phyloP scores from a whole-genome alignment of 2,329 filamentous ascomycete species.

The Fonsecaea nubica region DNA sequence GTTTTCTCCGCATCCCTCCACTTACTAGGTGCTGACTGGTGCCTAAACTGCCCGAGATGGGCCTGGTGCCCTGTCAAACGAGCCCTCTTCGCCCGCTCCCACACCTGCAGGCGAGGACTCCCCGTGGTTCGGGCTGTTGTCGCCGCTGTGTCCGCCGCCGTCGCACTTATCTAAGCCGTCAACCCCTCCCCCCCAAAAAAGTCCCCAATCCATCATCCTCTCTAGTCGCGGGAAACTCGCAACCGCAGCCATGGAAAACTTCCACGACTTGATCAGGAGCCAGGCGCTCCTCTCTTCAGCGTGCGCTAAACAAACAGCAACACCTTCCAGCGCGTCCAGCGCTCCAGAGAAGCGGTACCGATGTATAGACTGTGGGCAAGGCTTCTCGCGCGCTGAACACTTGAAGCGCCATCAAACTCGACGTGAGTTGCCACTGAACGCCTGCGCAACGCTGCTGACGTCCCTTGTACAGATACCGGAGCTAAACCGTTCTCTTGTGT shows the following conservation, averaged over 20 bases:
- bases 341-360: constrained; percentile 50
- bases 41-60: not conserved
- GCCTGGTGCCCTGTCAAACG: too few relatives aligned
- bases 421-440: constrained; percentile 46
- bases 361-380: constrained; percentile 52
- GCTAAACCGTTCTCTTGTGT: constrained; percentile 56
- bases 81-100: not conserved
- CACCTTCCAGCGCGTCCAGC: constrained; percentile 23
- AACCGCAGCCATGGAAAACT: constrained; percentile 27
- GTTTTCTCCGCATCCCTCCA: not conserved
- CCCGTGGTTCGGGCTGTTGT: not conserved
- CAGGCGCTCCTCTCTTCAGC: constrained; percentile 35
- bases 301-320: constrained; percentile 18
- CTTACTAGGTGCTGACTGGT: not conserved
- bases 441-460: constrained; percentile 5
- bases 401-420: constrained; percentile 56
- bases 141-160: not conserved
- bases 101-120: not conserved
- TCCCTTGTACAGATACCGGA: constrained; percentile 49
- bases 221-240: not conserved
- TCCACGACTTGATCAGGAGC: constrained; percentile 33
- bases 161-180: constrained; percentile 13
- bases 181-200: not conserved
- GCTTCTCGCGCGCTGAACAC: constrained; percentile 57
- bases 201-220: not conserved